Evolutionary conservation across 2,329 filamentous ascomycete species (phyloP).

Genomic region (Xylaria arbuscula): DNA sequence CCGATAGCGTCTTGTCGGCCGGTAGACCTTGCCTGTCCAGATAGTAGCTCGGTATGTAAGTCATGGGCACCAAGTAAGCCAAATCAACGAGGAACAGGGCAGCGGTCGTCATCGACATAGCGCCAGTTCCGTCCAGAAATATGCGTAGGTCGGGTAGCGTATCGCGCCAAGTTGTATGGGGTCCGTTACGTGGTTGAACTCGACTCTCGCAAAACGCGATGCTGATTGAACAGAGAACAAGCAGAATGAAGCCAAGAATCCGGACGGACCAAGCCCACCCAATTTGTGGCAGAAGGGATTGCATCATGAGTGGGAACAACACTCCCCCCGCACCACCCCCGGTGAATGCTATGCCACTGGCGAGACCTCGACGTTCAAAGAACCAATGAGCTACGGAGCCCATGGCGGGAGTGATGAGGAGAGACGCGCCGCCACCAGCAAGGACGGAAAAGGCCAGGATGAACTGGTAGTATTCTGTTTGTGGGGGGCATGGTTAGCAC

Average conservation of each 20-base stretch:
- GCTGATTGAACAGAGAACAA: slow-evolving; percentile 22
- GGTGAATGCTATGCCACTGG: slow-evolving; percentile 30
- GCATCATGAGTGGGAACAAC: slow-evolving; percentile 30
- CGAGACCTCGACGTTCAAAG: slow-evolving; percentile 24
- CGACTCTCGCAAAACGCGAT: slow-evolving; percentile 25
- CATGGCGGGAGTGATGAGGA: slow-evolving; percentile 30
- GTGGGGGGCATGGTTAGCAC: neutral
- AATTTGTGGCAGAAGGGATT: slow-evolving; percentile 26
- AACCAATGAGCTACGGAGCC: slow-evolving; percentile 31
- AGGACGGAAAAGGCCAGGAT: slow-evolving; percentile 29
- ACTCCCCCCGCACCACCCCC: slow-evolving; percentile 24
- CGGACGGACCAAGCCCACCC: slow-evolving; percentile 28
- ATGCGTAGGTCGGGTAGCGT: slow-evolving; percentile 27
- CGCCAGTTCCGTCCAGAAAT: slow-evolving; percentile 27
- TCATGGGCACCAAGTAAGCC: slow-evolving; percentile 26
- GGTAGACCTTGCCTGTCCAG: slow-evolving; percentile 19
- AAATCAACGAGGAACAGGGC: slow-evolving; percentile 30
- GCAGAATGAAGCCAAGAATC: slow-evolving; percentile 26
- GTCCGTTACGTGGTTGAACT: slow-evolving; percentile 19
- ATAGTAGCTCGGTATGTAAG: slow-evolving; percentile 27
- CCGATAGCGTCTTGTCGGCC: slow-evolving; percentile 17
- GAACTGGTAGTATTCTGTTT: slow-evolving; percentile 28
- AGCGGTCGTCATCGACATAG: slow-evolving; percentile 30
- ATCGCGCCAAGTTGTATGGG: slow-evolving; percentile 25
- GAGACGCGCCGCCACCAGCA: slow-evolving; percentile 22